phyloP scores from a whole-genome alignment of 129 eudicot species.

The Tagetes erecta region DNA sequence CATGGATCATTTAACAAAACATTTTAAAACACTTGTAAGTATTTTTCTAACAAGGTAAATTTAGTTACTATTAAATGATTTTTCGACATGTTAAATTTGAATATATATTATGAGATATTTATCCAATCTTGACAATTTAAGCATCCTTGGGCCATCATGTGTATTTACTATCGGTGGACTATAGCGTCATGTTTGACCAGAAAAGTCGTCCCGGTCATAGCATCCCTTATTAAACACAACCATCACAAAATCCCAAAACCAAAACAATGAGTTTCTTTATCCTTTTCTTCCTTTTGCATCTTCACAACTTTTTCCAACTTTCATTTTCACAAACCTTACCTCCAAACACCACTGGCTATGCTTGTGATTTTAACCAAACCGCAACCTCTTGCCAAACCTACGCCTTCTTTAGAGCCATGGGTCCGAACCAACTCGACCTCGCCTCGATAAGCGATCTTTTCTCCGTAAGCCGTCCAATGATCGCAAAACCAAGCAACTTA shows the following conservation, averaged over 20 bases:
- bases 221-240: constrained; percentile 23
- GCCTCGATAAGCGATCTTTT: constrained; percentile 82
- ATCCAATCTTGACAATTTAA: no score
- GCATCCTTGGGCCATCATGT: neutral
- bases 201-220: constrained; percentile 22
- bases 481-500: constrained; percentile 75
- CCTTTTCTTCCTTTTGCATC: constrained; percentile 28
- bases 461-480: constrained; percentile 66
- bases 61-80: neutral
- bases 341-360: constrained; percentile 67
- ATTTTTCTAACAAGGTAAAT: no score
- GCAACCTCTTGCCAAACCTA: constrained; percentile 64
- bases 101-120: no score
- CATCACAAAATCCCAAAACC: constrained; percentile 9
- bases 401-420: constrained; percentile 57
- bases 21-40: no score
- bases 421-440: constrained; percentile 59
- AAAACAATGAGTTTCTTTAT: constrained; percentile 32
- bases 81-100: neutral
- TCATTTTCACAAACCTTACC: constrained; percentile 42
- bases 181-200: constrained; percentile 19
- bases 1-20: no score
- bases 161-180: constrained; percentile 7
- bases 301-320: constrained; percentile 14
- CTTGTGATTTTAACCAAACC: constrained; percentile 55